Conservation (phyloP, 352 stramenopile genomes). For the Phytophthora uliginosa region DNA sequence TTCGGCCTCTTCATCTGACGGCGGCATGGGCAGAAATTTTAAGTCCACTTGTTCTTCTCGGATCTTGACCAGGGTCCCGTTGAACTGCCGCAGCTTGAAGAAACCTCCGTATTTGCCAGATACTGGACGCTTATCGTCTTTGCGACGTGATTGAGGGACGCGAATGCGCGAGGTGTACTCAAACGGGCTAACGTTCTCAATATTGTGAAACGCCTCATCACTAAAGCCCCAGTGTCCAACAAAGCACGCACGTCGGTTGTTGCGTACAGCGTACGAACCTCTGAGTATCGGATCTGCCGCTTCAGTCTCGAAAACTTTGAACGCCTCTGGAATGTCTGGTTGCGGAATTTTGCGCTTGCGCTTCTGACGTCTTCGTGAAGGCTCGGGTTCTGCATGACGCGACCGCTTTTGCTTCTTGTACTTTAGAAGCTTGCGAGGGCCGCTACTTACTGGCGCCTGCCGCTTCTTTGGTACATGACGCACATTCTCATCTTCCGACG, state of each 20-base stretch:
- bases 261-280: constrained; percentile 56
- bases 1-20: constrained; percentile 34
- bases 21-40: constrained; percentile 63
- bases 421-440: constrained; percentile 31
- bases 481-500: constrained; percentile 29
- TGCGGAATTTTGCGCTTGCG: constrained; percentile 33
- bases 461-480: constrained; percentile 17
- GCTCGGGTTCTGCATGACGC: constrained; percentile 8
- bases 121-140: constrained; percentile 61
- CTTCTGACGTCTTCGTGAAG: constrained; percentile 10
- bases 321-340: constrained; percentile 50
- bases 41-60: constrained; percentile 75
- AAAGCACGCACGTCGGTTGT: constrained; percentile 60
- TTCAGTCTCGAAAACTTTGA: constrained; percentile 55
- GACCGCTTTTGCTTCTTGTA: constrained; percentile 36
- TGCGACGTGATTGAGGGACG: constrained; percentile 40
- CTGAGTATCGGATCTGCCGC: constrained; percentile 65
- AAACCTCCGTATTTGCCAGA: constrained; percentile 76
- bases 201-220: constrained; percentile 59
- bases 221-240: constrained; percentile 71
- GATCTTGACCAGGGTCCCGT: constrained; percentile 63
- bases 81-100: constrained; percentile 82
- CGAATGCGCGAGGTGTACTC: constrained; percentile 66
- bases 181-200: constrained; percentile 61
- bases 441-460: constrained; percentile 13